These are phyloP conservation scores for Cutaneotrichosporon spelunceum DNA, from an alignment of 1,284 basidiomycete genomes.

Conservation along the genomic window DNA sequence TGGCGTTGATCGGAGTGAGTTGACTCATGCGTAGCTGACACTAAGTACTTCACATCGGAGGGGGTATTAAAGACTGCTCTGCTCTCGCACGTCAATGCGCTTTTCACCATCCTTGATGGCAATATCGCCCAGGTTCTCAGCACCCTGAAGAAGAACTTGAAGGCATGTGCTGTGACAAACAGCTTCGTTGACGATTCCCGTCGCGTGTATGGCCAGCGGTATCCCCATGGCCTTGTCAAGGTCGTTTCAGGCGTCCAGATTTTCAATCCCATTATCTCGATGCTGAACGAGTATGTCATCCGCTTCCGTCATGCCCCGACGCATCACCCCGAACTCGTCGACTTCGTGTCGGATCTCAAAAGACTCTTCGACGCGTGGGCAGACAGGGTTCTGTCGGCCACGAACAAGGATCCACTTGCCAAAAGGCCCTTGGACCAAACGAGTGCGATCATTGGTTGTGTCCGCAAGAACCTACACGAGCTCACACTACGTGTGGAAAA, in stretches of 20 bases:
- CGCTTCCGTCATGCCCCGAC: conserved; percentile 61
- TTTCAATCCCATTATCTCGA: conserved; percentile 55
- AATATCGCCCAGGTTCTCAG: conserved; percentile 58
- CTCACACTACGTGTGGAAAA: conserved; percentile 4
- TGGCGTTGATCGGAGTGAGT: conserved; percentile 60
- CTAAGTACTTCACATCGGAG: conserved; percentile 63
- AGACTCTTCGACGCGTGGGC: conserved; percentile 58
- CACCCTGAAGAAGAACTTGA: conserved; percentile 55
- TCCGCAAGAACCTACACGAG: conserved; percentile 8
- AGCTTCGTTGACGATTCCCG: conserved; percentile 53
- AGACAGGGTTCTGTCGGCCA: conserved; percentile 26
- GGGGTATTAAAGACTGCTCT: conserved; percentile 63
- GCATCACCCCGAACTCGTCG: conserved; percentile 55
- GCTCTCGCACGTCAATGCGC: conserved; percentile 58
- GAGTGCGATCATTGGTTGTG: conserved; percentile 10
- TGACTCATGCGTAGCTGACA: neutral
- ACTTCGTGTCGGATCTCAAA: conserved; percentile 54
- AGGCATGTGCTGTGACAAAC: conserved; percentile 47
- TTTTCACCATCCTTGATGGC: conserved; percentile 59
- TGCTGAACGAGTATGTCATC: conserved; percentile 61
- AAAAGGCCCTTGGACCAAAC: neutral
- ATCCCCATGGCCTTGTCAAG: conserved; percentile 12
- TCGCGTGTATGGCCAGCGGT: neutral
- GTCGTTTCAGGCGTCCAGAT: conserved; percentile 52
- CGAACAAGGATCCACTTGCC: neutral